A percentile compares a stretch with the other conserved stretches of the same genome.
These are phyloP conservation scores for Pseudohyphozyma bogoriensis DNA, from an alignment of 768 basidiomycete species.

Conservation along the genomic window DNA sequence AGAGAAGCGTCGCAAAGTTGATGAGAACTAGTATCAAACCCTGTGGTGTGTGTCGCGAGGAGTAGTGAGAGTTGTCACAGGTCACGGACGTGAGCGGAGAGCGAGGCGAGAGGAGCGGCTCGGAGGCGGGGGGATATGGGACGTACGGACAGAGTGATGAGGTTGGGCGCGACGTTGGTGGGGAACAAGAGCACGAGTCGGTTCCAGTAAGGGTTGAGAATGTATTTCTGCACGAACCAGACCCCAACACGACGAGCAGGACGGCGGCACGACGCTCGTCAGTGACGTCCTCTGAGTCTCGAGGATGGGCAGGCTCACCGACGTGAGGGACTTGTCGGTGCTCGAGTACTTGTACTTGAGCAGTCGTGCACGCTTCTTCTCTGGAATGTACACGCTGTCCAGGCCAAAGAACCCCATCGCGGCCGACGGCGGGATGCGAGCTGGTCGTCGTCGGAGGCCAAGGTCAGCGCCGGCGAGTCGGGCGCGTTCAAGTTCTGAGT, in stretches of 20 bases:
- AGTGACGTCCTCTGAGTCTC: neutral
- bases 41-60: neutral
- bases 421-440: neutral
- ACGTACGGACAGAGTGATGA: neutral
- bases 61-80: too few relatives aligned
- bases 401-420: too few relatives aligned
- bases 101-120: neutral
- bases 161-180: constrained; percentile 26
- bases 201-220: constrained; percentile 31
- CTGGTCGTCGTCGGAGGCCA: too few relatives aligned
- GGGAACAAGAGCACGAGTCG: constrained; percentile 28
- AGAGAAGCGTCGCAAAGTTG: constrained; percentile 73
- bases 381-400: constrained; percentile 30
- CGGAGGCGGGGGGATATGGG: neutral
- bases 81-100: neutral
- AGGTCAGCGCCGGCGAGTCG: too few relatives aligned
- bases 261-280: neutral
- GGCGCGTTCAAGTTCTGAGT: too few relatives aligned
- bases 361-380: constrained; percentile 14
- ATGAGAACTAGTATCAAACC: constrained; percentile 70
- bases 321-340: constrained; percentile 19
- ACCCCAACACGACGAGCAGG: neutral
- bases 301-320: constrained; percentile 1
- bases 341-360: constrained; percentile 30
- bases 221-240: constrained; percentile 17